Evolutionary conservation across 305 asterid species (phyloP).

Genomic region (Fraxinus nigra): DNA sequence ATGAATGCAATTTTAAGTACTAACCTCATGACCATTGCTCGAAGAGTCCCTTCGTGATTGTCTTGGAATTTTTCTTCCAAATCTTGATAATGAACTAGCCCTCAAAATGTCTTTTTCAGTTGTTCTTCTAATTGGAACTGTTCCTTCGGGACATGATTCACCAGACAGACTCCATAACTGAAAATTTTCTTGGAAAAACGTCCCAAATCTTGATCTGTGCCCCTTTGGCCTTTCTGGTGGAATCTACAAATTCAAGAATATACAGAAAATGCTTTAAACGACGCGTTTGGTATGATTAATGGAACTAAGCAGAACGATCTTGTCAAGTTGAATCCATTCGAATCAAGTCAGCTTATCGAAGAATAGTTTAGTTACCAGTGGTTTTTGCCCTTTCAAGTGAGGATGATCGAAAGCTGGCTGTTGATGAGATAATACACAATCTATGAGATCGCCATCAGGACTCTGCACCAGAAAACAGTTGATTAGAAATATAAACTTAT

Average conservation of each 20-base stretch:
- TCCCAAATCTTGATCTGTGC: not conserved
- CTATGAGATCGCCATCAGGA: slow-evolving; percentile 59
- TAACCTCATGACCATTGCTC: slow-evolving; percentile 51
- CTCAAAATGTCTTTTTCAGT: slow-evolving; percentile 40
- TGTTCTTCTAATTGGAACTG: slow-evolving; percentile 48
- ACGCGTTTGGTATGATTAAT: not conserved
- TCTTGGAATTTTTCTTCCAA: slow-evolving; percentile 43
- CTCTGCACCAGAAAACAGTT: slow-evolving; percentile 32
- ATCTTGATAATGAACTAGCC: slow-evolving; percentile 41
- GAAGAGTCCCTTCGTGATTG: slow-evolving; percentile 46
- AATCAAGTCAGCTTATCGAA: not conserved
- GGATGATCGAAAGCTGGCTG: slow-evolving; percentile 71
- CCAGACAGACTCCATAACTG: slow-evolving; percentile 29
- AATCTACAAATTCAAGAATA: slow-evolving; percentile 3
- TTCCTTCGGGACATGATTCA: slow-evolving; percentile 45
- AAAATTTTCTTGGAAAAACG: not conserved
- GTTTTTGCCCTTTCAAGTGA: slow-evolving; percentile 48
- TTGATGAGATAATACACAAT: slow-evolving; percentile 45
- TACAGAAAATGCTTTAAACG: not conserved
- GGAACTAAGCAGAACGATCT: not conserved
- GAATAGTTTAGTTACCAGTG: slow-evolving; percentile 31
- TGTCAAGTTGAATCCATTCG: not conserved
- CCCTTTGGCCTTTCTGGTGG: slow-evolving; percentile 19
- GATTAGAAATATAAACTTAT: not conserved
- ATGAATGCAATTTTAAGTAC: not conserved